Percentiles rank a stretch among this genome's conserved stretches.
phyloP scores from a whole-genome alignment of 75 land plant species.

The Cupressus sempervirens region DNA sequence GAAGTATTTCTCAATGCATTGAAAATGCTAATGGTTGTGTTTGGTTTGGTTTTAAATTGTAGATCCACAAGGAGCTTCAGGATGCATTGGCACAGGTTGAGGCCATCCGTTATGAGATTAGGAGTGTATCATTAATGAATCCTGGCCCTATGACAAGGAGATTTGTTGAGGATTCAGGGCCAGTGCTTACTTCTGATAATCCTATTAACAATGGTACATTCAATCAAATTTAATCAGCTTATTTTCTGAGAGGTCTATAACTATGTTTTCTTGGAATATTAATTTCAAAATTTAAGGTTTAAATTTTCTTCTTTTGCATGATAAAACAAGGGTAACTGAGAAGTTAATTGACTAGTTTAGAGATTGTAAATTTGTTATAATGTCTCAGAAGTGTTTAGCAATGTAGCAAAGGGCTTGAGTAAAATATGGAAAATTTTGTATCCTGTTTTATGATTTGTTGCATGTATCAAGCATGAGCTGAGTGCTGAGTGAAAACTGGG shows the following conservation, averaged over 20 bases:
- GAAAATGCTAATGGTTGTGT: neutral
- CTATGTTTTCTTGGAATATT: neutral
- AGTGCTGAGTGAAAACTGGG: neutral
- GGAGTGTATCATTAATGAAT: slow-evolving; percentile 72
- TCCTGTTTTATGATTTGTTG: neutral
- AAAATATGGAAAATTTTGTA: neutral
- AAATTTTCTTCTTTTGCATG: neutral
- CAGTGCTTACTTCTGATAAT: neutral
- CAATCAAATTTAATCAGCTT: neutral
- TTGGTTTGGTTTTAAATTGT: neutral
- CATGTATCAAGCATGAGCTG: neutral
- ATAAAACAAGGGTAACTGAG: neutral
- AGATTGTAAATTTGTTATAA: neutral
- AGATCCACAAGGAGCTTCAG: slow-evolving; percentile 92
- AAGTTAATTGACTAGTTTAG: neutral
- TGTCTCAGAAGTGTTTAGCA: neutral
- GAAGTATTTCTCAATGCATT: neutral
- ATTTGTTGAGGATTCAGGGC: slow-evolving; percentile 25
- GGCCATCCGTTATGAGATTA: slow-evolving; percentile 86
- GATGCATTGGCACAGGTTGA: slow-evolving; percentile 89
- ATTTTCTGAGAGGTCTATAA: neutral
- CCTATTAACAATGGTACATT: neutral
- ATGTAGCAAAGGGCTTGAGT: neutral
- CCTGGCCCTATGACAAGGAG: slow-evolving; percentile 65
- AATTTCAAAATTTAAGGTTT: neutral